phyloP scores from a whole-genome alignment of 805 yeast species.

The Tetrapisispora nanseiensis region DNA sequence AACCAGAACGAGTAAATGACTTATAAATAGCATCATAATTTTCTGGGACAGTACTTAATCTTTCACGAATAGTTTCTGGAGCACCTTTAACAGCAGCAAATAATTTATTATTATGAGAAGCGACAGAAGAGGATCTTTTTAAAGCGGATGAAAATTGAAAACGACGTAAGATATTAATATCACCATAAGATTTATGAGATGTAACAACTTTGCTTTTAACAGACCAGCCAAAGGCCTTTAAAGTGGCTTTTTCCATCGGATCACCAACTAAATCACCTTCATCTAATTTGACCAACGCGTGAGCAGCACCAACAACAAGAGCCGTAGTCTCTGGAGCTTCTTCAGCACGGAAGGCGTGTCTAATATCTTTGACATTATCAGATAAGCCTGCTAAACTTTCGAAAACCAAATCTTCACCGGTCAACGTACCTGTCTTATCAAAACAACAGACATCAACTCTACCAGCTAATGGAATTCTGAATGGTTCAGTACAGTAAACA shows the following conservation, averaged over 20 bases:
- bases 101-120: slow-evolving; percentile 45
- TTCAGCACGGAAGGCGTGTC: slow-evolving; percentile 40
- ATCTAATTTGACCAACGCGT: slow-evolving; percentile 86
- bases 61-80: slow-evolving; percentile 83
- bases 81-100: slow-evolving; percentile 94
- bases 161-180: slow-evolving; percentile 72
- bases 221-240: slow-evolving; percentile 78
- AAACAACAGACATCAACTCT: slow-evolving; percentile 97
- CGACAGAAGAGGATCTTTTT: slow-evolving; percentile 87
- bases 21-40: slow-evolving; percentile 79
- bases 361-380: slow-evolving; percentile 36
- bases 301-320: slow-evolving; percentile 84
- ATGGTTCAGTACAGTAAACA: slow-evolving; percentile 96
- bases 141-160: slow-evolving; percentile 95
- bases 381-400: slow-evolving; percentile 89
- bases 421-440: slow-evolving; percentile 95
- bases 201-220: slow-evolving; percentile 70
- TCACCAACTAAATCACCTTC: slow-evolving; percentile 98
- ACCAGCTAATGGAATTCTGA: slow-evolving; percentile 95
- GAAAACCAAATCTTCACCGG: slow-evolving; percentile 91
- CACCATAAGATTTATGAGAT: slow-evolving; percentile 35
- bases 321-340: slow-evolving; percentile 65
- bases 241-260: slow-evolving; percentile 97
- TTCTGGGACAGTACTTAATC: slow-evolving; percentile 62
- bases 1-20: slow-evolving; percentile 87